A percentile compares a stretch with the other conserved stretches of the same genome.
These are phyloP conservation scores for Heliamphora exappendiculata DNA, from an alignment of 148 eudicot genomes.

Conservation along the genomic window DNA sequence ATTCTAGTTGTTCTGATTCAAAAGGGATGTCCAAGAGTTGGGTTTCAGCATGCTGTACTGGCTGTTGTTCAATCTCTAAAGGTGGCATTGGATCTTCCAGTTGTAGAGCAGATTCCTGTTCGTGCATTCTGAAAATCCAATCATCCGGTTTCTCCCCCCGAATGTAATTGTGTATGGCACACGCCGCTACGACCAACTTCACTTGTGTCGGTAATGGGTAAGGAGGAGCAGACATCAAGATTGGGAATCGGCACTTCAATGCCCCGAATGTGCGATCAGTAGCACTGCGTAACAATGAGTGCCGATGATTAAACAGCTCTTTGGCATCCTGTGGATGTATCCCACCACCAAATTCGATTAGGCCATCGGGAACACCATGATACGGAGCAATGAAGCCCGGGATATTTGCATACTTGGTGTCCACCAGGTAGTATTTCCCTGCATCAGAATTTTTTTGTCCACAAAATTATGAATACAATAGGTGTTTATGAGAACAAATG, in stretches of 20 bases:
- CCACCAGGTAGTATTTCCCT: constrained; percentile 42
- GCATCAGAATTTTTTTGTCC: background rate
- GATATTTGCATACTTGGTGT: constrained; percentile 31
- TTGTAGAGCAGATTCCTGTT: constrained; percentile 16
- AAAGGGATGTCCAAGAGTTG: constrained; percentile 20
- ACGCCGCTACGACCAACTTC: constrained; percentile 32
- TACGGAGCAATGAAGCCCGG: constrained; percentile 44
- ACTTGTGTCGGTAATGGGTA: constrained; percentile 36
- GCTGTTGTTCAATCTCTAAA: constrained; percentile 13
- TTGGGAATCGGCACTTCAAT: constrained; percentile 33
- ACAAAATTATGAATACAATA: background rate
- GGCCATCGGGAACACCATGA: constrained; percentile 17
- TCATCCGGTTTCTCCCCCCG: constrained; percentile 25
- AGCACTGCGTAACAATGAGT: constrained; percentile 21
- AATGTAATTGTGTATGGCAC: constrained; percentile 37
- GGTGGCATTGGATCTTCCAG: constrained; percentile 22
- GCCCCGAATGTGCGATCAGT: constrained; percentile 27
- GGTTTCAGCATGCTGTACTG: constrained; percentile 1
- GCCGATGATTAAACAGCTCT: constrained; percentile 32
- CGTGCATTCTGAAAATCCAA: constrained; percentile 26
- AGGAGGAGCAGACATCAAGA: constrained; percentile 27
- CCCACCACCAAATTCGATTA: constrained; percentile 9
- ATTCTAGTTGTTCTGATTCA: constrained; percentile 21
- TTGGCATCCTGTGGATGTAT: constrained; percentile 23
- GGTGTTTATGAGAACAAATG: background rate